These are phyloP conservation scores for Limnanthes douglasii DNA, from an alignment of 345 rosid genomes.

Conservation along the genomic window DNA sequence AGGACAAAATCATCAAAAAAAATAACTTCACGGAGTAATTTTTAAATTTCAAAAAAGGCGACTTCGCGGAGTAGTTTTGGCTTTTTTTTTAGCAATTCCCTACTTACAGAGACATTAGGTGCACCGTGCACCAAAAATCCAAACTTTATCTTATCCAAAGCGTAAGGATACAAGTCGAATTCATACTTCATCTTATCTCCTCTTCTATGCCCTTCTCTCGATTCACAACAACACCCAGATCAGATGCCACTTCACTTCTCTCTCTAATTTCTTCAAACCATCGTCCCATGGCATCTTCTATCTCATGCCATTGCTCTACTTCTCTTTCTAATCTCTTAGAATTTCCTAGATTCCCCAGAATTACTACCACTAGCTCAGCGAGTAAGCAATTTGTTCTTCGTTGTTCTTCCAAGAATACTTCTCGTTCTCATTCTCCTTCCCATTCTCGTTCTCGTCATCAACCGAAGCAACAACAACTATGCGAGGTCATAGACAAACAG, in stretches of 20 bases:
- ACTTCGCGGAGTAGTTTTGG: no score
- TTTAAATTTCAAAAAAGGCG: no score
- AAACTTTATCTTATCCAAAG: no score
- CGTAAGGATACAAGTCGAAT: no score
- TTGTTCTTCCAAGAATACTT: constrained; percentile 19
- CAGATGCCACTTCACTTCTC: constrained; percentile 8
- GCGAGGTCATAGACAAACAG: background rate
- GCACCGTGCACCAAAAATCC: no score
- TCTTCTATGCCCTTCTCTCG: no score
- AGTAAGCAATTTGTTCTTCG: constrained; percentile 12
- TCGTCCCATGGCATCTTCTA: constrained; percentile 26
- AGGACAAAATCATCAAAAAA: no score
- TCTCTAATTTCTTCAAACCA: background rate
- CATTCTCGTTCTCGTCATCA: background rate
- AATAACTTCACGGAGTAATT: no score
- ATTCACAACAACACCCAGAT: no score
- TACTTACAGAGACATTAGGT: no score
- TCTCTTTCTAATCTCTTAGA: constrained; percentile 18
- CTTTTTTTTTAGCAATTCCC: no score
- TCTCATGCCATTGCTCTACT: constrained; percentile 25
- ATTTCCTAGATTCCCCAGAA: constrained; percentile 15
- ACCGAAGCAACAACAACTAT: constrained; percentile 5
- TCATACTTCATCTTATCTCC: no score
- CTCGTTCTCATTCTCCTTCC: background rate
- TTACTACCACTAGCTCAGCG: constrained; percentile 11